Conservation (phyloP, 176 grass and related monocot genomes). For the Thinopyrum elongatum region DNA sequence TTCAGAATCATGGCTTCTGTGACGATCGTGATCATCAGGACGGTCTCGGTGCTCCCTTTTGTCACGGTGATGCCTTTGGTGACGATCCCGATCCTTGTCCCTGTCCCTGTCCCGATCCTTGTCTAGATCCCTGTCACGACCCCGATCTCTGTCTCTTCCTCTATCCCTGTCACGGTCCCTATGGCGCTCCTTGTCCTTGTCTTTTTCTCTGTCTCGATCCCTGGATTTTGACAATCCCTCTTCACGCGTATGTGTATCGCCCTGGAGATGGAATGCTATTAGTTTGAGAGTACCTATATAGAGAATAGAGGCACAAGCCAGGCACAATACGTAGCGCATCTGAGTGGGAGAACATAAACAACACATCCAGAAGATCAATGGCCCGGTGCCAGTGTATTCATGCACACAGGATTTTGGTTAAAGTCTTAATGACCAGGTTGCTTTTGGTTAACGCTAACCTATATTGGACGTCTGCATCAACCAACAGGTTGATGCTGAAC, state of each 20-base stretch:
- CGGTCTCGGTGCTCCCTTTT: constrained; percentile 54
- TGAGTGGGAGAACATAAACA: background rate
- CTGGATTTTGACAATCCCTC: constrained; percentile 69
- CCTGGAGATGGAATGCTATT: constrained; percentile 34
- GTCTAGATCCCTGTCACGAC: constrained; percentile 30
- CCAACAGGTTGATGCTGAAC: background rate
- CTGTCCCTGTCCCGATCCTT: constrained; percentile 28
- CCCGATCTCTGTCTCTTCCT: constrained; percentile 43
- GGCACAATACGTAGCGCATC: background rate
- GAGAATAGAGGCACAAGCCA: background rate
- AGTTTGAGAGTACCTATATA: background rate
- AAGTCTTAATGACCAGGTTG: background rate
- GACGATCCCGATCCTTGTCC: constrained; percentile 30
- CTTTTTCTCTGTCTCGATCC: constrained; percentile 64
- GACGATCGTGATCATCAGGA: constrained; percentile 70
- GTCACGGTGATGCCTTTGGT: constrained; percentile 36
- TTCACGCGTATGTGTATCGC: constrained; percentile 44
- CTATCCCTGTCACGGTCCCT: constrained; percentile 63
- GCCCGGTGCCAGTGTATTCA: background rate
- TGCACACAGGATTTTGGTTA: background rate
- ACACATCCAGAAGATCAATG: background rate
- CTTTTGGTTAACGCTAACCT: background rate
- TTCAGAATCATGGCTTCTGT: constrained; percentile 46
- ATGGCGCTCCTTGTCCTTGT: constrained; percentile 63
- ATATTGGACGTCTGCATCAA: background rate